A percentile compares a stretch with the other conserved stretches of the same genome.
Conservation (phyloP, 192 early-diverging fungal species). For the Pilobolus umbonatus region DNA sequence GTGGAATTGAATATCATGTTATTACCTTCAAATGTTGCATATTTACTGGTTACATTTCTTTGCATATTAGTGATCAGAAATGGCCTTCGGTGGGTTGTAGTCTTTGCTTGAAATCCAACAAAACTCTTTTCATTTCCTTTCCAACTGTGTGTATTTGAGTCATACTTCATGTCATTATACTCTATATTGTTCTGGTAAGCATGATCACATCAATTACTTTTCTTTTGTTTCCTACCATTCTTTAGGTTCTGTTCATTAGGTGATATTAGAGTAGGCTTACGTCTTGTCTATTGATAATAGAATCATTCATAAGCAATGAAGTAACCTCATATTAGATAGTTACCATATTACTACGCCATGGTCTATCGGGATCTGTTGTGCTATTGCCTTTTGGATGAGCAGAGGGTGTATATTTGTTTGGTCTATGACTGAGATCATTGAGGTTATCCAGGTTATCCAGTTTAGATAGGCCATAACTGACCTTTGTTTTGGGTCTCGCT, state of each 20-base stretch:
- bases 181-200: not conserved
- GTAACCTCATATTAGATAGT: not conserved
- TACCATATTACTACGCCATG: slow-evolving; percentile 16
- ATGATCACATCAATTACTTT: not conserved
- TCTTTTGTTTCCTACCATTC: not conserved
- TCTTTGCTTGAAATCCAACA: not conserved
- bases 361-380: slow-evolving; percentile 2
- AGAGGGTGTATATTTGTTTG: not conserved
- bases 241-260: slow-evolving; percentile 4
- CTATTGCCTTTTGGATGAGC: not conserved
- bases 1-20: slow-evolving; percentile 1
- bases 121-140: slow-evolving; percentile 8
- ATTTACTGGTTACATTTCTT: slow-evolving; percentile 2
- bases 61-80: slow-evolving; percentile 1
- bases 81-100: not conserved
- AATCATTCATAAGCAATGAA: not conserved
- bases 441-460: slow-evolving; percentile 15
- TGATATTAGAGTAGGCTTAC: slow-evolving; percentile 6
- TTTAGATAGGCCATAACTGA: not conserved
- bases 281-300: slow-evolving; percentile 1
- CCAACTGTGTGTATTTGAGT: not conserved
- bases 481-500: not conserved
- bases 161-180: slow-evolving; percentile 4
- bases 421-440: not conserved
- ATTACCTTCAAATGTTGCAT: not conserved